Conservation (phyloP, 1,284 basidiomycete species). For the Malassezia globosa region DNA sequence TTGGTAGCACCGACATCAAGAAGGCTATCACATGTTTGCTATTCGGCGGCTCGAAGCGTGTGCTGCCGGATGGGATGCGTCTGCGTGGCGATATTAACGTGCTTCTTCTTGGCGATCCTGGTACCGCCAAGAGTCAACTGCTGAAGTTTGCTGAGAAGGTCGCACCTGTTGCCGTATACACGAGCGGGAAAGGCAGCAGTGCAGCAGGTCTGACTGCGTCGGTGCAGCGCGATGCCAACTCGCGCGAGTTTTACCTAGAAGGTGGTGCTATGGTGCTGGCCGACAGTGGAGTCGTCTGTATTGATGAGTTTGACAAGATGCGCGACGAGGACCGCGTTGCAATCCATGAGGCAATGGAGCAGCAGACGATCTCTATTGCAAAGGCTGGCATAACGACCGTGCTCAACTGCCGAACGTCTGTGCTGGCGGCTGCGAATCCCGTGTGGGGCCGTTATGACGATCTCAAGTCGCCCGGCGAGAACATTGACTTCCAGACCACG, state of each 20-base stretch:
- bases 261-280: constrained; percentile 99
- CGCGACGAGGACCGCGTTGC: constrained; percentile 96
- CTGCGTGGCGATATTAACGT: constrained; percentile 97
- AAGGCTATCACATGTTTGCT: constrained; percentile 89
- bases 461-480: constrained; percentile 91
- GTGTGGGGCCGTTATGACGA: constrained; percentile 98
- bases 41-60: constrained; percentile 96
- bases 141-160: constrained; percentile 98
- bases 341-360: constrained; percentile 99
- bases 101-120: constrained; percentile 85
- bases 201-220: constrained; percentile 96
- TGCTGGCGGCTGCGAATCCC: constrained; percentile 94
- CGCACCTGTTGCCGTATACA: constrained; percentile 93
- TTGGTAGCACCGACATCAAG: constrained; percentile 90
- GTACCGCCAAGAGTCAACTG: constrained; percentile 92
- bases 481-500: constrained; percentile 97
- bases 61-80: constrained; percentile 93
- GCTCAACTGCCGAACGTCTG: constrained; percentile 86
- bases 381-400: constrained; percentile 99
- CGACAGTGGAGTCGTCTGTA: constrained; percentile 95
- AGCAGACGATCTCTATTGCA: constrained; percentile 98
- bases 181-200: constrained; percentile 92
- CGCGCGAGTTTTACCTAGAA: constrained; percentile 97
- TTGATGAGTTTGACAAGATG: constrained; percentile 99
- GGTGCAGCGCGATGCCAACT: constrained; percentile 82